Conservation (phyloP, 208 protist genomes). For the Wallacemonas sp. region DNA sequence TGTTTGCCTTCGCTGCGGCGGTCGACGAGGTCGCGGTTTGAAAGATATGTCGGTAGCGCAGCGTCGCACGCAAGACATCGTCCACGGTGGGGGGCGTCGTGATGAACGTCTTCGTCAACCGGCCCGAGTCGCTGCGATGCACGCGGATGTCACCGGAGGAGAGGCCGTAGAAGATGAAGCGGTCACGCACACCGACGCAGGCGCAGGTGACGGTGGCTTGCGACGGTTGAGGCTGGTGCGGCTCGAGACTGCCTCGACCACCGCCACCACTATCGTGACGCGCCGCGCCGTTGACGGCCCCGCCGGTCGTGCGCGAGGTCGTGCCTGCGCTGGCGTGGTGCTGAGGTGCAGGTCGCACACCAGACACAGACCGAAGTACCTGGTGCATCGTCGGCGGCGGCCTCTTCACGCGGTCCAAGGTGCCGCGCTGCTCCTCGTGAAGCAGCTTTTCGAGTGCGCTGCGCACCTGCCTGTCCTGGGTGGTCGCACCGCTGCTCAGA, state of each 20-base stretch:
- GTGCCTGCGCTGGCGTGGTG: neutral
- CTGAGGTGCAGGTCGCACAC: neutral
- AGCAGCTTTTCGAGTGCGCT: conserved; percentile 12
- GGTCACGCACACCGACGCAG: conserved; percentile 44
- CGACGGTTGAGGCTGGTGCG: neutral
- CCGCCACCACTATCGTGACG: neutral
- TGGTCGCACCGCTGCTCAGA: neutral
- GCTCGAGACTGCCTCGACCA: conserved; percentile 11
- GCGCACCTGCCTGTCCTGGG: conserved; percentile 12
- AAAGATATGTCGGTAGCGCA: conserved; percentile 58
- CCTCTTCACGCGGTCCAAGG: neutral
- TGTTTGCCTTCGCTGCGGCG: neutral
- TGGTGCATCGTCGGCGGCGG: neutral
- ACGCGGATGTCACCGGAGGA: conserved; percentile 67
- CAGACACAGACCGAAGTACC: neutral
- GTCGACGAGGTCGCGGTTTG: neutral
- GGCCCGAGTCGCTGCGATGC: conserved; percentile 68
- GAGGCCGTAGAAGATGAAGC: conserved; percentile 72
- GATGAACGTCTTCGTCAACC: conserved; percentile 70
- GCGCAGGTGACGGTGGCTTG: conserved; percentile 50
- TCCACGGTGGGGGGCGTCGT: conserved; percentile 56
- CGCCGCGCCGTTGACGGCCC: neutral
- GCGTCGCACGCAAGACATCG: conserved; percentile 56
- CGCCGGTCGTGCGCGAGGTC: neutral
- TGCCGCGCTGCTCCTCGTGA: conserved; percentile 5